These are phyloP conservation scores for Kluyveromyces aestuarii DNA, from an alignment of 805 yeast species.

Conservation along the genomic window DNA sequence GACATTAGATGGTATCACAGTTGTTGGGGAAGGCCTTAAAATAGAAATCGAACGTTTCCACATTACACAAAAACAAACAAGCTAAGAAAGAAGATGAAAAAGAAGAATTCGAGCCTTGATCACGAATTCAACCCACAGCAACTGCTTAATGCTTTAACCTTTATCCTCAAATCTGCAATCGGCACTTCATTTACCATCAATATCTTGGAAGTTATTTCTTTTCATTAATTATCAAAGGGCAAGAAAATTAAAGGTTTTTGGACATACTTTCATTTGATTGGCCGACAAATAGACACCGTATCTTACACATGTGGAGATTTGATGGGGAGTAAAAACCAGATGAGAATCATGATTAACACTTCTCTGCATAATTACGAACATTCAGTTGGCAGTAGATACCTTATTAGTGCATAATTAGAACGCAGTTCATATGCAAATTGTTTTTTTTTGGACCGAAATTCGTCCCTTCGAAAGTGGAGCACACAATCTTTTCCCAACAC, in stretches of 20 bases:
- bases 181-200: background rate
- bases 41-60: constrained; percentile 15
- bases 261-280: background rate
- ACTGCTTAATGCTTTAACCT: background rate
- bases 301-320: too few species aligned
- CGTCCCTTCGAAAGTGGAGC: too few species aligned
- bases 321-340: too few species aligned
- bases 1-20: constrained; percentile 13
- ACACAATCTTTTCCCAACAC: too few species aligned
- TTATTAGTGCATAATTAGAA: too few species aligned
- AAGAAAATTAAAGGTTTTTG: constrained; percentile 1
- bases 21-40: constrained; percentile 13
- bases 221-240: background rate
- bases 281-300: background rate
- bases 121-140: background rate
- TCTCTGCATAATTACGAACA: too few species aligned
- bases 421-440: too few species aligned
- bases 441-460: too few species aligned
- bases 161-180: background rate
- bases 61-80: background rate
- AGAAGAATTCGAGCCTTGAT: background rate
- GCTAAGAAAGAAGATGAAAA: too few species aligned
- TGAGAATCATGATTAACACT: too few species aligned
- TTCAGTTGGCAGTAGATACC: too few species aligned
- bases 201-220: background rate